A percentile compares a stretch with the other conserved stretches of the same genome.
These are phyloP conservation scores for Aegle marmelos DNA, from an alignment of 345 rosid species.

Conservation along the genomic window DNA sequence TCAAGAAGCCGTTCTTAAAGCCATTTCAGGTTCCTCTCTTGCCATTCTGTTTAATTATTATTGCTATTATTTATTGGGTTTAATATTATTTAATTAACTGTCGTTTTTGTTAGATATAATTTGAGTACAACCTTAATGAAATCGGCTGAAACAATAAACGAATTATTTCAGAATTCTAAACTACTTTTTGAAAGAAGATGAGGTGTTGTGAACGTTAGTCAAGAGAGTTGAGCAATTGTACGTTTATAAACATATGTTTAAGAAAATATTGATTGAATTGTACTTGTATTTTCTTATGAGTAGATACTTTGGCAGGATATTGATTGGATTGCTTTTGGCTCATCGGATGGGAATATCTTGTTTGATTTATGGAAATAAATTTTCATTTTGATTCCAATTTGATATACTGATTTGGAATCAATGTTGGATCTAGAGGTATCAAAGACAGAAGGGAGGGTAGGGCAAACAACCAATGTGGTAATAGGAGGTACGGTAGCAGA, in stretches of 20 bases:
- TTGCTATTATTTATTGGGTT: not conserved
- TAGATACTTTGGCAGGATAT: not conserved
- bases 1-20: constrained; percentile 93
- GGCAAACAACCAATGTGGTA: constrained; percentile 90
- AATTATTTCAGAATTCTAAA: not conserved
- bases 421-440: constrained; percentile 67
- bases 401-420: not conserved
- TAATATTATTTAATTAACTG: not conserved
- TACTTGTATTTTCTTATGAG: no score
- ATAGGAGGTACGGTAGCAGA: constrained; percentile 92
- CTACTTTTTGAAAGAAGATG: not conserved
- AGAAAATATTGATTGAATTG: not conserved
- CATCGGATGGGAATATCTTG: not conserved
- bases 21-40: constrained; percentile 68
- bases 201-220: not conserved
- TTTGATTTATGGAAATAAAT: not conserved
- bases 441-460: constrained; percentile 86
- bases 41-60: not conserved
- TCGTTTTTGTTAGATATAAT: not conserved
- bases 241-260: not conserved
- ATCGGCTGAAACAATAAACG: not conserved
- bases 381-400: not conserved
- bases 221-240: not conserved
- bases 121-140: not conserved
- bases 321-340: not conserved